Conservation (phyloP, 306 rosid genomes). For the Gastrolobium villosum region DNA sequence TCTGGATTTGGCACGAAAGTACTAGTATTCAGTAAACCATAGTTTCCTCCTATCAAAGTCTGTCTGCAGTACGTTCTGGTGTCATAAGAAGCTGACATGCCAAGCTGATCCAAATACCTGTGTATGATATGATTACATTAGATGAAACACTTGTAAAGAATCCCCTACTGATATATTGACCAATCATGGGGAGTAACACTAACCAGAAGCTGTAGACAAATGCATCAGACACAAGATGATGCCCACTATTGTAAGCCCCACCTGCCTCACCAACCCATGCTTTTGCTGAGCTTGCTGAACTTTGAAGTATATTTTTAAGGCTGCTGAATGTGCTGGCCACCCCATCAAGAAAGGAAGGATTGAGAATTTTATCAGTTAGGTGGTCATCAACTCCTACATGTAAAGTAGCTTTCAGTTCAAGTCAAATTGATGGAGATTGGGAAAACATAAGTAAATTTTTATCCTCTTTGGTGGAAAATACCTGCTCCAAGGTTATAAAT, state of each 20-base stretch:
- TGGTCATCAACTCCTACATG: constrained; percentile 75
- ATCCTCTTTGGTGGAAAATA: constrained; percentile 36
- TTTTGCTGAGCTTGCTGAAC: constrained; percentile 59
- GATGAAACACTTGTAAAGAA: constrained; percentile 10
- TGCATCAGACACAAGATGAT: constrained; percentile 81
- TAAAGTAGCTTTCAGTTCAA: constrained; percentile 28
- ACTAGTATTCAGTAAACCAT: constrained; percentile 76
- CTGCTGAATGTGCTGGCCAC: constrained; percentile 61
- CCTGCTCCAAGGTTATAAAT: constrained; percentile 97
- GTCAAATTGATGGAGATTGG: constrained; percentile 17
- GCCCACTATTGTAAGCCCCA: constrained; percentile 95
- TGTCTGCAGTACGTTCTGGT: constrained; percentile 96
- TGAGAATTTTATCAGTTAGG: constrained; percentile 71
- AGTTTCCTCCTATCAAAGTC: constrained; percentile 89
- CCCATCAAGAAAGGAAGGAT: constrained; percentile 74
- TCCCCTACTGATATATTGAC: background rate
- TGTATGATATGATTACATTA: constrained; percentile 12
- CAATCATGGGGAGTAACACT: constrained; percentile 47
- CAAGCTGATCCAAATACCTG: constrained; percentile 98
- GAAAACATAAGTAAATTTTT: constrained; percentile 9
- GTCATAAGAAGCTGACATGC: constrained; percentile 82
- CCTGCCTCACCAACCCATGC: constrained; percentile 99
- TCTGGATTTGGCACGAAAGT: constrained; percentile 89
- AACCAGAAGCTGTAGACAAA: constrained; percentile 87
- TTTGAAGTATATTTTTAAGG: constrained; percentile 65